These are phyloP conservation scores for Colletotrichum sidae DNA, from an alignment of 2,329 filamentous ascomycete genomes.

Conservation along the genomic window DNA sequence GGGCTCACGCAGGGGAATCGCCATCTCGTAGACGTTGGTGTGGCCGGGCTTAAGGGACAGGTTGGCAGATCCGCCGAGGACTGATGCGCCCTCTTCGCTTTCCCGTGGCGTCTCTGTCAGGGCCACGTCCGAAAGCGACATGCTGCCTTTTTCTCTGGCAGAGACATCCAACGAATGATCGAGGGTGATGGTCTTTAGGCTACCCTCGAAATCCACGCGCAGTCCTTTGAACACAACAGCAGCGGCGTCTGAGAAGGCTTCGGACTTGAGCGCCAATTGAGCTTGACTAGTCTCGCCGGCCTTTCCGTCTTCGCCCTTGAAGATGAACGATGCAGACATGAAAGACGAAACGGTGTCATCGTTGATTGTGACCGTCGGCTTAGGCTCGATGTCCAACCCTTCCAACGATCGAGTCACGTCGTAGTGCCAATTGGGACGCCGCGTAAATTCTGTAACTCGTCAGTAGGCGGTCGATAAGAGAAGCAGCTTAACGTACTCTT, in stretches of 20 bases:
- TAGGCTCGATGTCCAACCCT: constrained; percentile 55
- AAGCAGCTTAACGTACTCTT: constrained; percentile 57
- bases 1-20: constrained; percentile 81
- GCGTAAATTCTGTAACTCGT: constrained; percentile 58
- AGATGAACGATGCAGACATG: constrained; percentile 66
- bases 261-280: constrained; percentile 69
- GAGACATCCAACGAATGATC: constrained; percentile 50
- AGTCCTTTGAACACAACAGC: constrained; percentile 65
- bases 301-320: constrained; percentile 68
- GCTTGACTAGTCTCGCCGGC: constrained; percentile 70
- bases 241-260: constrained; percentile 63
- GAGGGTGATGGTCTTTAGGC: constrained; percentile 66
- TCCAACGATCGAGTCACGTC: constrained; percentile 69
- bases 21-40: constrained; percentile 77
- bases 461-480: constrained; percentile 29
- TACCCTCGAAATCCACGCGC: constrained; percentile 67
- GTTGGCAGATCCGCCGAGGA: constrained; percentile 52
- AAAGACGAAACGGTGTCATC: constrained; percentile 66
- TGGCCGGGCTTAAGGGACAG: constrained; percentile 75
- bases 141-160: constrained; percentile 38
- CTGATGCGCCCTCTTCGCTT: constrained; percentile 42
- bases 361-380: constrained; percentile 62
- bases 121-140: constrained; percentile 42
- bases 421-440: constrained; percentile 69
- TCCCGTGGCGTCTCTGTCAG: constrained; percentile 39